Evolutionary conservation across 768 basidiomycete species (phyloP).

Genomic region (Coprinopsis sp.): DNA sequence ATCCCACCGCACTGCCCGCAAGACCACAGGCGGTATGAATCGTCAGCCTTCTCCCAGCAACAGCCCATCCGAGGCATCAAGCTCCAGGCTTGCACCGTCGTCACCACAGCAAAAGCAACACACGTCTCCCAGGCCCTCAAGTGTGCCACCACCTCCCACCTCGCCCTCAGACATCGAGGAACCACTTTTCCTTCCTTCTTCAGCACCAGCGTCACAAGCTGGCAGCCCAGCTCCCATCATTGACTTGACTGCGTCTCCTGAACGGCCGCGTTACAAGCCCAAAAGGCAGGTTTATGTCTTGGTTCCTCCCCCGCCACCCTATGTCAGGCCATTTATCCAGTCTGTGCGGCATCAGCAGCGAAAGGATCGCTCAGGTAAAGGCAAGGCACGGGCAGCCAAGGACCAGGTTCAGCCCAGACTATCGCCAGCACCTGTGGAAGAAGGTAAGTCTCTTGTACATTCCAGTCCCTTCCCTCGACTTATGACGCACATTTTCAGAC

Average conservation of each 20-base stretch:
- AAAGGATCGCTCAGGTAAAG: constrained; percentile 5
- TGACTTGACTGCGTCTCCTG: constrained; percentile 2
- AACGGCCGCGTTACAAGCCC: background rate
- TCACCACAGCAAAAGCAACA: background rate
- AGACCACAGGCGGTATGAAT: too few relatives aligned
- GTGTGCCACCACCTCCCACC: background rate
- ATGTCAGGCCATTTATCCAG: constrained; percentile 16
- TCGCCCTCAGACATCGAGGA: constrained; percentile 18
- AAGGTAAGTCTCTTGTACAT: background rate
- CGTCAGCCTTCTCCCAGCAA: too few relatives aligned
- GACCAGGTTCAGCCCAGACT: background rate
- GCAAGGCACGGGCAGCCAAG: background rate
- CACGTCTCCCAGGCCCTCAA: background rate
- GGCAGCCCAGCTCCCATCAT: background rate
- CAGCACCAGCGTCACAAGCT: constrained; percentile 29
- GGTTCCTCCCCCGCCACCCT: constrained; percentile 29
- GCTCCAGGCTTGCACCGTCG: background rate
- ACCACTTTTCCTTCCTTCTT: constrained; percentile 48
- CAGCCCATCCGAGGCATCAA: too few relatives aligned
- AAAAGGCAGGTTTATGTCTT: constrained; percentile 20
- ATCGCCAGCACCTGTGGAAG: background rate
- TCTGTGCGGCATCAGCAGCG: constrained; percentile 3
- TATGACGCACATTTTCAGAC: background rate
- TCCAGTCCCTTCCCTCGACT: background rate
- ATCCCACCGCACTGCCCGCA: too few relatives aligned